Percentiles rank a stretch among this genome's conserved stretches.
phyloP scores from a whole-genome alignment of 2,329 filamentous ascomycete genomes.

The Didymella glomerata region DNA sequence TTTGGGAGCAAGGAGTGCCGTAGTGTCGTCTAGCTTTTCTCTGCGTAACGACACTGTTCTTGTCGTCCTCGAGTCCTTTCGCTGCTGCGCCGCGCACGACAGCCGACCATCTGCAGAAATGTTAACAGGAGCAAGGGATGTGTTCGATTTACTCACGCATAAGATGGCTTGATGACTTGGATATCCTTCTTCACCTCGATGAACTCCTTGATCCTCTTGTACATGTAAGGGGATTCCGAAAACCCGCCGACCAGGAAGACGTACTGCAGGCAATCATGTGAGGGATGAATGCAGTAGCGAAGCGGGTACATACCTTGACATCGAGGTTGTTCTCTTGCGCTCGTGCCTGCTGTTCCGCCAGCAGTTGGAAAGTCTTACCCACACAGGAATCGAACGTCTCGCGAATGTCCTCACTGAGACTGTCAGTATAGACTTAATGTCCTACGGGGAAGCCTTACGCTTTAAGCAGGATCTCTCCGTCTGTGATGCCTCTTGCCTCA shows the following conservation, averaged over 20 bases:
- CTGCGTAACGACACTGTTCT: conserved; percentile 2
- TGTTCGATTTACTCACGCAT: conserved; percentile 28
- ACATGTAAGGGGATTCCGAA: conserved; percentile 38
- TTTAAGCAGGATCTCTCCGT: conserved; percentile 36
- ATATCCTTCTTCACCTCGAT: conserved; percentile 6
- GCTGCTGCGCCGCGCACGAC: conserved; percentile 35
- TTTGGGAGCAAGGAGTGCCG: conserved; percentile 13
- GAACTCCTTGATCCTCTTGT: conserved; percentile 20
- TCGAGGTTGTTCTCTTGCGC: no score
- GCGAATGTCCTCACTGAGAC: conserved; percentile 23
- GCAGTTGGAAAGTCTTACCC: conserved; percentile 22
- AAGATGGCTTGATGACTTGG: conserved; percentile 21
- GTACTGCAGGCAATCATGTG: conserved; percentile 15
- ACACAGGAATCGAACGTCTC: conserved; percentile 32
- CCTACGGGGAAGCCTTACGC: conserved; percentile 20
- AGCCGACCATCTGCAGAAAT: conserved; percentile 35
- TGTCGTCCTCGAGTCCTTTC: conserved; percentile 34
- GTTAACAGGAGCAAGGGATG: background rate
- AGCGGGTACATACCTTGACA: conserved; percentile 22
- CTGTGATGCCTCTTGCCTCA: conserved; percentile 25
- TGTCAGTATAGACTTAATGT: background rate
- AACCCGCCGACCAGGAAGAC: conserved; percentile 42
- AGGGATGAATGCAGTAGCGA: no score
- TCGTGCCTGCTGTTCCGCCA: conserved; percentile 4
- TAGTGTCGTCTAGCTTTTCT: conserved; percentile 38